Conservation (phyloP, 768 basidiomycete species). For the Leucocoprinus leucothites region DNA sequence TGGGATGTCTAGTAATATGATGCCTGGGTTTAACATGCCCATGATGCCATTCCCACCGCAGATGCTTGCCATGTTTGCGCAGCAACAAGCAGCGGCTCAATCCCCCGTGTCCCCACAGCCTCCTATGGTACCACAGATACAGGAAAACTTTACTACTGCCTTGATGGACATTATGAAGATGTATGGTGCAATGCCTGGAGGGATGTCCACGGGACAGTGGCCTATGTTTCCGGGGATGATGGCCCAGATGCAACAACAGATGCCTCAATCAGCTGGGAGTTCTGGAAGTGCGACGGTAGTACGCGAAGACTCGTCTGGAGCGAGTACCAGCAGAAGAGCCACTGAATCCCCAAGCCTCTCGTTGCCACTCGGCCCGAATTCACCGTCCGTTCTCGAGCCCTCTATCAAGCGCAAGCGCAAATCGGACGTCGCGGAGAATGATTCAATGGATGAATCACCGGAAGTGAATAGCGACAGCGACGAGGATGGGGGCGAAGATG, state of each 20-base stretch:
- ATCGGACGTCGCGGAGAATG: neutral
- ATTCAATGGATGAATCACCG: neutral
- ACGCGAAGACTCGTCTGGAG: neutral
- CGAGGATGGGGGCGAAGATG: neutral
- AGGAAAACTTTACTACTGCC: slow-evolving; percentile 7
- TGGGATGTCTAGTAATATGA: neutral
- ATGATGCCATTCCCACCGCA: slow-evolving; percentile 8
- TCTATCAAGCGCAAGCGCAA: slow-evolving; percentile 9
- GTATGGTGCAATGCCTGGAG: slow-evolving; percentile 2
- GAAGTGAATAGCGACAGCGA: neutral
- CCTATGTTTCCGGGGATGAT: slow-evolving; percentile 10
- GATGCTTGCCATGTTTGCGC: slow-evolving; percentile 11
- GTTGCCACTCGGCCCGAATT: neutral
- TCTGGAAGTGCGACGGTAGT: slow-evolving; percentile 6
- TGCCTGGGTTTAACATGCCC: slow-evolving; percentile 10
- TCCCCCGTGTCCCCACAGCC: neutral
- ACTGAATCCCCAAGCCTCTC: slow-evolving; percentile 3
- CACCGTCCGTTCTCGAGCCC: neutral
- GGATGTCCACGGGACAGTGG: slow-evolving; percentile 14
- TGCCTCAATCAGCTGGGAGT: slow-evolving; percentile 1
- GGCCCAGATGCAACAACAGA: slow-evolving; percentile 7
- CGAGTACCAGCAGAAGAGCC: slow-evolving; percentile 1
- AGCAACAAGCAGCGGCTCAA: slow-evolving; percentile 3
- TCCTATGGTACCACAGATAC: slow-evolving; percentile 8
- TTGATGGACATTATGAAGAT: slow-evolving; percentile 15